These are phyloP conservation scores for Lepiota subincarnata DNA, from an alignment of 768 basidiomycete species.

Conservation along the genomic window DNA sequence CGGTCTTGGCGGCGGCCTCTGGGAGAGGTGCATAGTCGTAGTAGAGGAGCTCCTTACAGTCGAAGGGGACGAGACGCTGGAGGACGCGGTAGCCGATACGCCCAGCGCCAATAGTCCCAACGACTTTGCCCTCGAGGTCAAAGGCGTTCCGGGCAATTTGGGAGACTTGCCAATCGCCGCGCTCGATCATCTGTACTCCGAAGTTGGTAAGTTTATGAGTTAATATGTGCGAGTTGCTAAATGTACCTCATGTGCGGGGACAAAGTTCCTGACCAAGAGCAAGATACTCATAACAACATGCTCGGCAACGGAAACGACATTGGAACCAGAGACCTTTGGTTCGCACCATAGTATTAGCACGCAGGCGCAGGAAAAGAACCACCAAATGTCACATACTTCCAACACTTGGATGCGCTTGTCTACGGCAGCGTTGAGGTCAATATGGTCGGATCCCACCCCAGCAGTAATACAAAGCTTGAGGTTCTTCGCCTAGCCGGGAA, in stretches of 20 bases:
- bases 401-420: slow-evolving; percentile 75
- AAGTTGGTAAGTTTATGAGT: neutral
- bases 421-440: slow-evolving; percentile 86
- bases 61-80: slow-evolving; percentile 75
- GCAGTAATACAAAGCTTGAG: slow-evolving; percentile 89
- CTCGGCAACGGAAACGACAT: slow-evolving; percentile 89
- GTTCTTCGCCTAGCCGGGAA: slow-evolving; percentile 63
- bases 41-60: slow-evolving; percentile 88
- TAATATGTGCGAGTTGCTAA: neutral
- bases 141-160: slow-evolving; percentile 78
- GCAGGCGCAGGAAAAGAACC: neutral
- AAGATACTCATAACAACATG: slow-evolving; percentile 91
- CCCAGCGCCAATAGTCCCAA: slow-evolving; percentile 83
- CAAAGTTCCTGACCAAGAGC: slow-evolving; percentile 85
- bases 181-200: slow-evolving; percentile 62
- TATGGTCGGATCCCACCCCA: slow-evolving; percentile 87
- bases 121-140: slow-evolving; percentile 88
- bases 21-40: slow-evolving; percentile 77
- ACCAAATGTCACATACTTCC: slow-evolving; percentile 36
- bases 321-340: slow-evolving; percentile 70
- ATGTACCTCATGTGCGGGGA: slow-evolving; percentile 76
- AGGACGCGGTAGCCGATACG: slow-evolving; percentile 85
- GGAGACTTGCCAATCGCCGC: slow-evolving; percentile 86
- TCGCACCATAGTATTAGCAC: slow-evolving; percentile 3
- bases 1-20: slow-evolving; percentile 60